Percentiles rank a stretch among this genome's conserved stretches.
These are phyloP conservation scores for Uronychia binucleata DNA, from an alignment of 73 alveolate genomes.

Conservation along the genomic window DNA sequence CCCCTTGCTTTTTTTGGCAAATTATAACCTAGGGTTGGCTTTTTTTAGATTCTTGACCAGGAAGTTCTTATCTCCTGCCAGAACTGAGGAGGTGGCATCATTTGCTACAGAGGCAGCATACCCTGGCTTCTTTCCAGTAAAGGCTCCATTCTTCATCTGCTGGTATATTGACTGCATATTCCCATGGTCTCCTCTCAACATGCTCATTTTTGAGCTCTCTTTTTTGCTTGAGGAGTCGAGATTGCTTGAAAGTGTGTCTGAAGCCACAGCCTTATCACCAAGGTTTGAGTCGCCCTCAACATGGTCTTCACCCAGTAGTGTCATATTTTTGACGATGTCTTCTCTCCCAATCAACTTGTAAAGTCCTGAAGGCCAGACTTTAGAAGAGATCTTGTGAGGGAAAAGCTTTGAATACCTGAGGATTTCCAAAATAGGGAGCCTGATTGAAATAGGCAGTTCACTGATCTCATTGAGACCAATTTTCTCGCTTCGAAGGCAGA, in stretches of 20 bases:
- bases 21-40: slow-evolving; percentile 1
- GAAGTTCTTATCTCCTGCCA: slow-evolving; percentile 19
- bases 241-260: background rate
- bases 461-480: slow-evolving; percentile 31
- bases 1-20: background rate
- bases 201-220: slow-evolving; percentile 11
- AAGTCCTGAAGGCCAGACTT: slow-evolving; percentile 61
- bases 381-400: slow-evolving; percentile 18
- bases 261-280: background rate
- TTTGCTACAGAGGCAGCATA: background rate
- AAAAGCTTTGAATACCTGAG: slow-evolving; percentile 39
- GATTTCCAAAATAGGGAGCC: slow-evolving; percentile 57
- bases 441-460: slow-evolving; percentile 52
- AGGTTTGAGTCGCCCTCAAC: background rate
- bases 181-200: background rate
- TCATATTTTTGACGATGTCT: slow-evolving; percentile 37
- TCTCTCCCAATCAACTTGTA: slow-evolving; percentile 58
- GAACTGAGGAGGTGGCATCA: background rate
- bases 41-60: slow-evolving; percentile 10
- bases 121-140: background rate
- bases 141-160: background rate
- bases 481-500: slow-evolving; percentile 43
- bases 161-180: slow-evolving; percentile 2
- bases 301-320: slow-evolving; percentile 24
- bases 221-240: background rate